phyloP scores from a whole-genome alignment of 352 stramenopile genomes.

The Globisporangium irregulare region DNA sequence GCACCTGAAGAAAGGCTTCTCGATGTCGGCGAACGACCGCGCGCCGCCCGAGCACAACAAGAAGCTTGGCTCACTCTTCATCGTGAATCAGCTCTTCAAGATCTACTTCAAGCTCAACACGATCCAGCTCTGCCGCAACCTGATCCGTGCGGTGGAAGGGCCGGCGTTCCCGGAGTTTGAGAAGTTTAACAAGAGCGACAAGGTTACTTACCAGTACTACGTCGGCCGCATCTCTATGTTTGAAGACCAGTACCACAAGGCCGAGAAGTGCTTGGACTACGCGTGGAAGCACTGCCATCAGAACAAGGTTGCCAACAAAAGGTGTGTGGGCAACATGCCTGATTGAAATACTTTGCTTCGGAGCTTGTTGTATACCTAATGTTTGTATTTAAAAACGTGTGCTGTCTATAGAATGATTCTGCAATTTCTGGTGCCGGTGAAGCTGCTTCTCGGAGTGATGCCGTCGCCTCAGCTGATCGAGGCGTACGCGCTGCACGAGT shows the following conservation, averaged over 20 bases:
- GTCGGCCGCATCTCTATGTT: conserved; percentile 96
- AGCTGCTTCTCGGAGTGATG: conserved; percentile 91
- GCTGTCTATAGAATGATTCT: conserved; percentile 79
- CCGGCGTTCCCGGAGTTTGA: conserved; percentile 78
- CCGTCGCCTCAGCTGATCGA: conserved; percentile 88
- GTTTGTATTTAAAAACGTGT: not conserved
- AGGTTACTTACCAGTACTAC: conserved; percentile 96
- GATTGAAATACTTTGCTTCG: not conserved
- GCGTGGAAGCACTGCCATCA: conserved; percentile 92
- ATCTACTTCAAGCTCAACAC: conserved; percentile 97
- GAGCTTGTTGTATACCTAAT: not conserved
- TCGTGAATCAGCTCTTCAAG: conserved; percentile 96
- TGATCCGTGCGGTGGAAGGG: conserved; percentile 85
- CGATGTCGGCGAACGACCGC: conserved; percentile 83
- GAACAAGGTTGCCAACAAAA: conserved; percentile 87
- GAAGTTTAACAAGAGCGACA: conserved; percentile 80
- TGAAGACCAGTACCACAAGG: conserved; percentile 95
- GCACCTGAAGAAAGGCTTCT: conserved; percentile 85
- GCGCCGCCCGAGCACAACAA: conserved; percentile 78
- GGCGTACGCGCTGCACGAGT: conserved; percentile 87
- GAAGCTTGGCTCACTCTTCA: conserved; percentile 84
- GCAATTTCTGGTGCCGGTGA: conserved; percentile 94
- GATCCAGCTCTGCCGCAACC: conserved; percentile 94
- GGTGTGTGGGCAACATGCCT: conserved; percentile 15
- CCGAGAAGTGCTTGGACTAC: conserved; percentile 93